These are phyloP conservation scores for Paecilomyces niveus DNA, from an alignment of 2,329 filamentous ascomycete genomes.

Conservation along the genomic window DNA sequence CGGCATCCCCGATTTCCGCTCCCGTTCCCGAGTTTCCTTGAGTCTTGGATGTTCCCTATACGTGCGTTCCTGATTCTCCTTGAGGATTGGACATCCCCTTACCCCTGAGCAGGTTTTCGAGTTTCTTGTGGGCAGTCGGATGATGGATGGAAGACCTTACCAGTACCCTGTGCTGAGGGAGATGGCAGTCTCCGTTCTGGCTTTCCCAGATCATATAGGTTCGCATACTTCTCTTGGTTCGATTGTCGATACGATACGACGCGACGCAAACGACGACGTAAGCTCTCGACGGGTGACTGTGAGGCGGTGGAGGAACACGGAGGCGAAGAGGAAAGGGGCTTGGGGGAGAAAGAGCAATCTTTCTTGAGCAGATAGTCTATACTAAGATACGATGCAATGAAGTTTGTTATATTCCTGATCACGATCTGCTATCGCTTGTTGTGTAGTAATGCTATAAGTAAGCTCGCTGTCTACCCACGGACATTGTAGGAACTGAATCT, in stretches of 20 bases:
- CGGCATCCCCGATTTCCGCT: too few relatives aligned
- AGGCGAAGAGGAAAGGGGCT: neutral
- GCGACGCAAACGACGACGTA: neutral
- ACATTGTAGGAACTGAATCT: too few relatives aligned
- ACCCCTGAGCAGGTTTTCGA: neutral
- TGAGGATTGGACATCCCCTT: too few relatives aligned
- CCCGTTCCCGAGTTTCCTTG: too few relatives aligned
- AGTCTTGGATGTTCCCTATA: too few relatives aligned
- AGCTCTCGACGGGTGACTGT: too few relatives aligned
- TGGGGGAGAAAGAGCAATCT: neutral
- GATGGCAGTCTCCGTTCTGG: neutral
- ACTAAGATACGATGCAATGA: too few relatives aligned
- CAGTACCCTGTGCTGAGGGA: neutral
- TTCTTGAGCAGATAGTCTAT: too few relatives aligned
- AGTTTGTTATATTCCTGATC: neutral
- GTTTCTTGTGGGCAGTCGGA: neutral
- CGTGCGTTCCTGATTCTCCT: too few relatives aligned
- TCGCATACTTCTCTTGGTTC: neutral
- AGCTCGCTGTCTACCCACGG: too few relatives aligned
- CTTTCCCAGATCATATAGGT: neutral
- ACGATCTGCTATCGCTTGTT: too few relatives aligned
- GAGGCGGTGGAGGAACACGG: neutral
- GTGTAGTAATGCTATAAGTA: too few relatives aligned
- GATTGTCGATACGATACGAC: neutral
- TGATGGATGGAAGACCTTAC: constrained; percentile 6